phyloP scores from a whole-genome alignment of 495 filamentous ascomycete species.

The Penicillium cataractarum region DNA sequence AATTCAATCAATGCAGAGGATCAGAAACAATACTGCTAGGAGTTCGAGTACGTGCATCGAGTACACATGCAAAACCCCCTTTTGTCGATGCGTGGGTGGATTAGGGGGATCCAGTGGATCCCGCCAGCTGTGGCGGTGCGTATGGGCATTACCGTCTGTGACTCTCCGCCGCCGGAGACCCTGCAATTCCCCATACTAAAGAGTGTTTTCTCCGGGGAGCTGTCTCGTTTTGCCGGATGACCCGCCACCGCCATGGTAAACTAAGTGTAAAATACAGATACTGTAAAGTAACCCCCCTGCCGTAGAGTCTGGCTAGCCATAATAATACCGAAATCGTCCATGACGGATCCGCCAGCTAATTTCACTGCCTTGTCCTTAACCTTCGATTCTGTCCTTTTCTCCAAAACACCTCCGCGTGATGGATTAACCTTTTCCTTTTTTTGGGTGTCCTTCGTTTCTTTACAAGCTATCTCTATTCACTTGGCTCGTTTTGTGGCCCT shows the following conservation, averaged over 20 bases:
- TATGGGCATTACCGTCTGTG: conserved; percentile 22
- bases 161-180: background rate
- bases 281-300: conserved; percentile 20
- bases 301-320: conserved; percentile 24
- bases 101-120: conserved; percentile 24
- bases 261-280: conserved; percentile 23
- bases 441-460: conserved; percentile 25
- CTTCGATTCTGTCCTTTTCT: conserved; percentile 11
- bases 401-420: conserved; percentile 20
- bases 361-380: conserved; percentile 17
- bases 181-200: background rate
- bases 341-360: conserved; percentile 29
- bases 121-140: conserved; percentile 34
- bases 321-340: conserved; percentile 22
- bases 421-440: conserved; percentile 24
- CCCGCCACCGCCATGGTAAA: conserved; percentile 11
- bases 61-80: conserved; percentile 24
- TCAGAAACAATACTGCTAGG: background rate
- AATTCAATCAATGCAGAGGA: background rate
- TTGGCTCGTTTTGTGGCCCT: conserved; percentile 18
- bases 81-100: conserved; percentile 9
- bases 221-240: conserved; percentile 9
- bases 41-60: background rate
- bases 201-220: no score
- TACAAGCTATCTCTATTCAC: conserved; percentile 13